Evolutionary conservation across 208 protist species (phyloP), one percentile per base, ranked within the genome.

Genomic region (Zelonia costaricensis): DNA sequence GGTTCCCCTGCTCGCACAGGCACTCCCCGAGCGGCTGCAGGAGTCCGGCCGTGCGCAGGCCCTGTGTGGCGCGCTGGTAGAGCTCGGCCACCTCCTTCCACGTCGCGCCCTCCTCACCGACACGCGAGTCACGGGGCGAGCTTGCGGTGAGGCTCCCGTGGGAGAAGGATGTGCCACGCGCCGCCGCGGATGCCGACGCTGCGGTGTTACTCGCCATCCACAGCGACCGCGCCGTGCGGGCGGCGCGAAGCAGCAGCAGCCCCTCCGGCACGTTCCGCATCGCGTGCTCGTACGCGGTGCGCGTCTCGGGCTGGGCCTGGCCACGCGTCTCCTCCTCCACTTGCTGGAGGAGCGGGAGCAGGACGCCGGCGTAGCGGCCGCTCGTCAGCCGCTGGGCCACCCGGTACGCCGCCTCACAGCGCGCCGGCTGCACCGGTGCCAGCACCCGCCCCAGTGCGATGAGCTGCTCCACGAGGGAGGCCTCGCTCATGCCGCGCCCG

Each of bases 11-110:
- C 56, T 94, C 85, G 45, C 73, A 71, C n/a, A 94, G 59, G 42
- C 82, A 87, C 65, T 92, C 83, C 4, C 80, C 78, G 28, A 91
- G 81, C 10, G 65, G 68, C 2, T 74, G 74, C 66, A 92, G 82
- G 12, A 84, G 68, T 16, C 83, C 72, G 7, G 74, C 69, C 25
- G 78, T 38, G 36, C 82, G 82, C 22, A 94, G 65, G 1, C 75
- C 64, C 22, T 67, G 53, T 23, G 68, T 78, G 18, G 80, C 69
- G 15, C 33, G 49, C 40, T 88, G 74, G 65, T 85, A 94, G 5
- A 51, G 48, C 25, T 68, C 44, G 27, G 82, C 44, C 16, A 84
- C 82, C 1, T 28, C 39, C 46, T 76, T 86, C 55, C 78, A 79
- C 23, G 52, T 30, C 4, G 33, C 3, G 31, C 20, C 28, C 22